These are phyloP conservation scores for Pythium myriotylum DNA, from an alignment of 352 stramenopile species.

Conservation along the genomic window DNA sequence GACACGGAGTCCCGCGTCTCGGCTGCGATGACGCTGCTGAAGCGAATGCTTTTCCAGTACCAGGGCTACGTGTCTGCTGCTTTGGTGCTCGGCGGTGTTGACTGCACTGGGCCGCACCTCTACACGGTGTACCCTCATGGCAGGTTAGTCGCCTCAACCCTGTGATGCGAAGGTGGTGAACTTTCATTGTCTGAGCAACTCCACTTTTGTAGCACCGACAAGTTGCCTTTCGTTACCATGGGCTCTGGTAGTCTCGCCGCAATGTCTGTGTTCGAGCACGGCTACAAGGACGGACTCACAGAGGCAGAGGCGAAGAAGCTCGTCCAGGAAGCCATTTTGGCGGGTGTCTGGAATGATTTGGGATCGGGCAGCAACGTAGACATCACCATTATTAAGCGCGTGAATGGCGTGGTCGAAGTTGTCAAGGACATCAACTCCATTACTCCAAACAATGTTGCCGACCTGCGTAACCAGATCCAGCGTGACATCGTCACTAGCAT, in stretches of 20 bases:
- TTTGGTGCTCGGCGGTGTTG: slow-evolving; percentile 97
- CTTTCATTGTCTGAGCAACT: too few species aligned
- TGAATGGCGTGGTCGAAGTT: slow-evolving; percentile 81
- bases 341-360: slow-evolving; percentile 99
- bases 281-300: slow-evolving; percentile 95
- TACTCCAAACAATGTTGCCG: slow-evolving; percentile 91
- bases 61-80: slow-evolving; percentile 96
- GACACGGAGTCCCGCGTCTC: slow-evolving; percentile 92
- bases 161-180: too few species aligned
- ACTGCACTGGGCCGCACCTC: slow-evolving; percentile 94
- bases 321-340: slow-evolving; percentile 95
- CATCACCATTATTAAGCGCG: slow-evolving; percentile 94
- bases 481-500: slow-evolving; percentile 85
- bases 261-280: slow-evolving; percentile 97
- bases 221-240: slow-evolving; percentile 99
- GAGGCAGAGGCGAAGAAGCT: slow-evolving; percentile 96
- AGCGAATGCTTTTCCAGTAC: slow-evolving; percentile 97
- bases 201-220: slow-evolving; percentile 80
- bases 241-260: slow-evolving; percentile 97
- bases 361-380: slow-evolving; percentile 97
- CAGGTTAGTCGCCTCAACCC: slow-evolving; percentile 32
- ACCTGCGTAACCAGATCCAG: slow-evolving; percentile 86
- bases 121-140: slow-evolving; percentile 99
- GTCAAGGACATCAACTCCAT: slow-evolving; percentile 93
- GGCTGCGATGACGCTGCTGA: slow-evolving; percentile 97